Base-by-base conservation (phyloP, 257 asterid genomes). In the Nicotiana tomentosiformis region DNA sequence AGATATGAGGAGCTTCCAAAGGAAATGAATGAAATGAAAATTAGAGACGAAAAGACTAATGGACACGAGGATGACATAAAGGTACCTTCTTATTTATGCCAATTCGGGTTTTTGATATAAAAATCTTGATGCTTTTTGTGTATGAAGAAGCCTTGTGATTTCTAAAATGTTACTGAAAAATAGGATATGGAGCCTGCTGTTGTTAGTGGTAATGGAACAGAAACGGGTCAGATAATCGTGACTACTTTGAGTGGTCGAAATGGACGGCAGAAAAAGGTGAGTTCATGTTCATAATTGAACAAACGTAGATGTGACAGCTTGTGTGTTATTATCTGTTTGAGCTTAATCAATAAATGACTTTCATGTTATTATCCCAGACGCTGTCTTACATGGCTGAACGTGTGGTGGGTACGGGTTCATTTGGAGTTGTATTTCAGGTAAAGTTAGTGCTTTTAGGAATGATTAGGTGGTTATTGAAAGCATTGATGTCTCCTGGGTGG, bases 321-420 rank as follows among this genome's bases (percentile, higher is more conserved):
- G 76, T 78, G 57, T 17, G 23, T 8, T 30, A 2, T 10, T 62
- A 32, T 60, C n/a, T 2, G 8, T 65, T 60, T 62, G 66, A 33
- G 33, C 35, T 74, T 56, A 17, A 29, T 46, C 30, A 32, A 60
- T 51, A 60, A 80, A 35, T 16, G 17, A 37, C 35, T 17, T 39
- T 62, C 17, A 33, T 69, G 14, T 57, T 32, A 18, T 72, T 74
- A n/a, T 83, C 46, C 57, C 88, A 94, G 98, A 91, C 94, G n/a
- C 87, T 94, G 77, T 92, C 97, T 90, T 92, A 92, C 70, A 93
- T 94, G 96, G 98, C 98, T 23, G 98, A 94, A 90, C 96, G 94
- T 26, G 89, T 90, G 33, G 98, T 90, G 81, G 97, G 97, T 5
- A 92, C 93, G 81, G 97, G 98, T 72, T 94, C 97, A 70, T 94